Evolutionary conservation across 202 grass and related monocot genomes (phyloP), one percentile per base, ranked within the genome.

Genomic region (Tripidium arundinaceum): DNA sequence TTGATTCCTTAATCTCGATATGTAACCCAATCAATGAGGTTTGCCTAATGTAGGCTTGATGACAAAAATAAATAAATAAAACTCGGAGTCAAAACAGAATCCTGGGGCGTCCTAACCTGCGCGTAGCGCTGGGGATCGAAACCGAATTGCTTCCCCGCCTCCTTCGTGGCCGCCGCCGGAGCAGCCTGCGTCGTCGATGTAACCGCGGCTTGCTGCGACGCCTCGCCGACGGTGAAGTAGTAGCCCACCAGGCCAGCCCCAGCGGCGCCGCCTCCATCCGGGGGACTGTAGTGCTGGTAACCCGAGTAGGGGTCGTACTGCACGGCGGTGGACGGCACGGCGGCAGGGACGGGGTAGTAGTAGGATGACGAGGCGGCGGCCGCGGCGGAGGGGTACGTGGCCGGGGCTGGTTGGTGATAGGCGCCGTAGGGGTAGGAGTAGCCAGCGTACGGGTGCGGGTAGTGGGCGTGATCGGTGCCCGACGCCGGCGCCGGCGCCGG

Each of bases 81-180:
- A 18, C 6, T 27, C 27, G 11, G 10, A 12, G 72, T 15, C 22
- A 41, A 68, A 78, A 59, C 0, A 40, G 50, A 27, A 62, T 40
- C 66, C 34, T 18, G 66, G 8, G 46, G 64, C 14, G 16, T 15
- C 54, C 78, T 67, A 25, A 89, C 87, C 87, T 89, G 87, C 14
- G 87, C 60, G 68, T 84, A 91, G 78, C 50, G 77, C 19, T 77
- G 81, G 42, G 84, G 81, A 87, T 86, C 80, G 74, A 84, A 80
- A 5, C 86, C 86, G 58, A 81, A 84, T 15, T 88, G 71, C 55
- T 76, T 80, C 34, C 26, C 82, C 4, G 37, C 41, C 21, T 84
- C 86, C 49, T 73, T 87, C 49, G 38, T 68, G 10, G 68, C 1
- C 13, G 63, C 69, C 9, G 9, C n/a, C n/a, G 10, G 24, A 27